Conservation (phyloP, 352 stramenopile genomes). For the Thraustochytrium striatum region DNA sequence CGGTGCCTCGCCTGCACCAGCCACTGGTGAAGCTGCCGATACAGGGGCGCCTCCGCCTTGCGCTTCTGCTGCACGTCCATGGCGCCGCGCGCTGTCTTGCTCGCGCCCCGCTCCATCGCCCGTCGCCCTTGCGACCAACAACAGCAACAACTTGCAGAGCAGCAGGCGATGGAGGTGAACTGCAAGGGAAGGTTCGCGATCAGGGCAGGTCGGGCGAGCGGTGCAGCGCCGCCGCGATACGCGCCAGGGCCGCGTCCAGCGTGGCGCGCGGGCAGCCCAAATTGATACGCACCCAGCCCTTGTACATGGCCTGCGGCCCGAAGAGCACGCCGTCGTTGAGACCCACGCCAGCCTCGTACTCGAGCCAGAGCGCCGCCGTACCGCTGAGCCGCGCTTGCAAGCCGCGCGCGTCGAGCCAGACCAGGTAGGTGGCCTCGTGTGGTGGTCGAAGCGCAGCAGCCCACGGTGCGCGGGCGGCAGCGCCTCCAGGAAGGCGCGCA, state of each 20-base stretch:
- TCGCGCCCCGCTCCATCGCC: not conserved
- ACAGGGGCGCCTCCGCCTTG: conserved; percentile 42
- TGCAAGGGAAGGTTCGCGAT: not conserved
- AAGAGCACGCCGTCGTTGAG: conserved; percentile 45
- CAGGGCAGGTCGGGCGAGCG: not conserved
- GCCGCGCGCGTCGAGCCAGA: conserved; percentile 18
- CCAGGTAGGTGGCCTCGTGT: conserved; percentile 42
- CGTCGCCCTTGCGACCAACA: not conserved
- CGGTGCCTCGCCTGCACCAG: conserved; percentile 14
- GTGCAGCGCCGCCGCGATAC: not conserved
- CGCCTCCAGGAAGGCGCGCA: not conserved
- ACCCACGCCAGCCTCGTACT: conserved; percentile 15
- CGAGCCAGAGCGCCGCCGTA: not conserved
- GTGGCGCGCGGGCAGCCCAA: conserved; percentile 35
- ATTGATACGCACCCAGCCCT: conserved; percentile 49
- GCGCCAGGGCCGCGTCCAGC: conserved; percentile 22
- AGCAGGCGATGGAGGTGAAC: not conserved
- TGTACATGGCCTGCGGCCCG: not conserved
- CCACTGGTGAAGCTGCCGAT: conserved; percentile 13
- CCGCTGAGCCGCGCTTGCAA: not conserved
- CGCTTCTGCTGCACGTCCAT: conserved; percentile 15
- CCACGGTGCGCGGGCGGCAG: not conserved
- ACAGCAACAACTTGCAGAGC: not conserved
- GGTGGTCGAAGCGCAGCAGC: conserved; percentile 21
- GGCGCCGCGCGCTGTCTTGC: not conserved